Base-by-base conservation (phyloP, 2,329 filamentous ascomycete genomes). In the Pseudogymnoascus sp. region DNA sequence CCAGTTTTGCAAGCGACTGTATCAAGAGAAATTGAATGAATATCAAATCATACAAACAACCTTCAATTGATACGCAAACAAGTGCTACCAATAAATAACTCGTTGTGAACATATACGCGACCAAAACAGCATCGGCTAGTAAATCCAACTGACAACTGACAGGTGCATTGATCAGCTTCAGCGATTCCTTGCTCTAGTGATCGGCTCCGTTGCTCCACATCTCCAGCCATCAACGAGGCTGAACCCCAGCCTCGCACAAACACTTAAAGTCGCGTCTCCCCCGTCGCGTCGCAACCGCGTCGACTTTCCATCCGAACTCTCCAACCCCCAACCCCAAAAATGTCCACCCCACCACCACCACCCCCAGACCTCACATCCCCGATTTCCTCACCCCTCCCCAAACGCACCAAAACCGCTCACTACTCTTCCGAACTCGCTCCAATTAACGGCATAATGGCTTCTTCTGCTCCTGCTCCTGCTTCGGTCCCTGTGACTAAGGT, bases 341-440 rank as follows among this genome's bases (percentile, higher is more conserved):
- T 61, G 59, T 61, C 59, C 59, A 36, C 59, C 21, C 33, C 59
- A 36, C 59, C 59, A 38, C 33, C 59, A 36, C 59, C 59, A 38
- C 35, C 35, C 50, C 50, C 35, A 44, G 35, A 61, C 31, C 50
- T 57, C 50, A 67, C 67, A 59, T 69, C 69, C 63, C 68, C 69
- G 50, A 68, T 67, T 40, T 64, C 64, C 53, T 72, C 69, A 15
- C 71, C 71, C 4, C 67, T 72, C 26, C 71, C 71, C 11, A 72
- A 72, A 67, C 69, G 71, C 36, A 57, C 50, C 28, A 57, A 57
- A 33, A 33, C 28, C 28, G 10, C 50, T 19, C 35, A 44, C 59
- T 23, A 44, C 59, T 38, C 59, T 6, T 38, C 38, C 9, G 8
- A 23, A 3, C 21, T 3, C 3, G 19, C 28, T 2, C 57, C 57